These are phyloP conservation scores for Podospora comata DNA, from an alignment of 495 filamentous ascomycete genomes.

Conservation along the genomic window DNA sequence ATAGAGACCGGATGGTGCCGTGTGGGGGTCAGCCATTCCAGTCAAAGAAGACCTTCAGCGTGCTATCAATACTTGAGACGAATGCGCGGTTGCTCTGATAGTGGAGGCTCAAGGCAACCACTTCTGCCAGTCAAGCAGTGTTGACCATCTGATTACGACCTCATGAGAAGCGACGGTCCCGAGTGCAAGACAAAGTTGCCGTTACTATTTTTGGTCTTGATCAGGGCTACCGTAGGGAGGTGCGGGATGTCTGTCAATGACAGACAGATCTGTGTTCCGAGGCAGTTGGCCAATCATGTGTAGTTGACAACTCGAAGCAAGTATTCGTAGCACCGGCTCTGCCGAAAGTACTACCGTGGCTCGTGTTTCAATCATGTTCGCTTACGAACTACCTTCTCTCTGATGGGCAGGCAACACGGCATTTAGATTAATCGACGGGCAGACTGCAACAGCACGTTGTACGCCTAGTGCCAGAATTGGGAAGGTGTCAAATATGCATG, in stretches of 20 bases:
- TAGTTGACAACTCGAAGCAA: neutral
- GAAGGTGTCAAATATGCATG: constrained; percentile 10
- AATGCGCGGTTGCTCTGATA: no score
- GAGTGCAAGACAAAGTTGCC: neutral
- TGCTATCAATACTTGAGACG: no score
- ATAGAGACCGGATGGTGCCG: neutral
- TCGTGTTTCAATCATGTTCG: constrained; percentile 7
- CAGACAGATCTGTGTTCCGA: constrained; percentile 4
- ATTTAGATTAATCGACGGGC: constrained; percentile 9
- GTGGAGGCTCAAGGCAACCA: neutral
- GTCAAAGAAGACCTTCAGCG: no score
- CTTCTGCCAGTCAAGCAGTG: neutral
- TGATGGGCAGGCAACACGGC: neutral
- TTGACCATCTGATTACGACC: neutral
- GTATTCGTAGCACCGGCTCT: neutral
- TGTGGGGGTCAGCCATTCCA: neutral
- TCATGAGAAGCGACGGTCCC: neutral
- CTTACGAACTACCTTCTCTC: constrained; percentile 2
- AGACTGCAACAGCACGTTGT: constrained; percentile 1
- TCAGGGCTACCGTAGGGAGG: neutral
- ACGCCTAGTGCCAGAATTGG: constrained; percentile 1
- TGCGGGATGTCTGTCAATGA: neutral
- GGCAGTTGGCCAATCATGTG: neutral
- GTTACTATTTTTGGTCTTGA: constrained; percentile 9
- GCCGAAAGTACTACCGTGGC: constrained; percentile 5